Base-by-base conservation (phyloP, 129 eudicot genomes). In the Heracleum sosnowskyi region DNA sequence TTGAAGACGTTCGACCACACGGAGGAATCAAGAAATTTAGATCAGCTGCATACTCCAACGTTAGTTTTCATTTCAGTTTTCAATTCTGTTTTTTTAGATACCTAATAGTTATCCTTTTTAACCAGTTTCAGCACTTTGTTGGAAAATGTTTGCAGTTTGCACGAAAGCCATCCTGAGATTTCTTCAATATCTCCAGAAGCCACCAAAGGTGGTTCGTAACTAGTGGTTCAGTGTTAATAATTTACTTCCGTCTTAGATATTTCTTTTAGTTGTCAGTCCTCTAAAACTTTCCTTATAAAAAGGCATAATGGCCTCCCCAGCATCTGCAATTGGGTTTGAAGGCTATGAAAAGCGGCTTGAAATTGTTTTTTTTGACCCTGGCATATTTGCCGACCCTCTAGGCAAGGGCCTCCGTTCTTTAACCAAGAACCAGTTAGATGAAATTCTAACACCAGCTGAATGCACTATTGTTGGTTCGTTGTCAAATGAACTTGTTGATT, bases 341-440 rank as follows among this genome's bases (percentile, higher is more conserved):
- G 98, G 98, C 78, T 93, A 87, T 18, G 98, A 93, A 79, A 93
- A 93, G 76, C 83, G 98, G 83, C 93, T 93, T 28, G 97, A 91
- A 85, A 91, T 93, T 41, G 74, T 85, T 5, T 93, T 93, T 62
- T 84, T 36, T 24, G 82, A 77, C 76, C 88, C 86, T 81, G 88
- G 88, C 46, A 51, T 79, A 33, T 86, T 88, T 77, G 60, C 79
- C 79, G 86, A 88, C 75, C 89, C 88, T 37, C 79, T 37, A 74
- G 84, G 88, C 72, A 76, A 69, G 75, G 92, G 95, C 82, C 91
- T 93, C 69, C 93, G 97, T 15, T 66, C 91, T 29, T 81, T 91
- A 22, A 76, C 97, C 44, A 91, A 78, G 84, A 79, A 75, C 60
- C 98, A 93, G 81, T 64, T 93, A 76, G 93, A 91, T 72, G 88